These are phyloP conservation scores for Rhizopogon parksii DNA, from an alignment of 1,284 basidiomycete species.

Conservation along the genomic window DNA sequence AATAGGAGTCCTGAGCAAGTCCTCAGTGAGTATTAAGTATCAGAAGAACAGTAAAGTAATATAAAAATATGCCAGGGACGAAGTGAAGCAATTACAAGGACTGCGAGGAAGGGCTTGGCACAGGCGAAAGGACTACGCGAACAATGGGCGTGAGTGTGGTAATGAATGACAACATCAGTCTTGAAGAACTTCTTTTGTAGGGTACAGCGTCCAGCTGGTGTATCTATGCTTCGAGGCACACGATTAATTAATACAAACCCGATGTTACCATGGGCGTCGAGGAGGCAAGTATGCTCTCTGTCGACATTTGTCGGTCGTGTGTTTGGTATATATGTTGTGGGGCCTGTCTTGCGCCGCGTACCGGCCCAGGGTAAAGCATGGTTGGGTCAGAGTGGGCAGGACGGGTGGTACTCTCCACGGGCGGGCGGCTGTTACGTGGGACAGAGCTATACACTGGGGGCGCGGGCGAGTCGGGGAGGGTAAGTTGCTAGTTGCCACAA, in stretches of 20 bases:
- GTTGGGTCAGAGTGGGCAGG: background rate
- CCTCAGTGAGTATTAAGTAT: too few species aligned
- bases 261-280: conserved; percentile 22
- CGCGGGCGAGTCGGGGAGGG: conserved; percentile 4
- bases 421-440: conserved; percentile 2
- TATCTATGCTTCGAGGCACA: background rate
- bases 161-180: background rate
- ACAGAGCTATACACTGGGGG: conserved; percentile 20
- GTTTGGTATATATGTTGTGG: conserved; percentile 9
- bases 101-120: background rate
- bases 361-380: conserved; percentile 12
- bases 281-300: conserved; percentile 20
- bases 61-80: conserved; percentile 6
- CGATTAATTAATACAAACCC: conserved; percentile 14
- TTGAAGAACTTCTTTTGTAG: background rate
- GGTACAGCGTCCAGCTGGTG: background rate
- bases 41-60: background rate
- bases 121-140: background rate
- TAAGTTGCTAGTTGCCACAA: conserved; percentile 9
- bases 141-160: background rate
- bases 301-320: conserved; percentile 20
- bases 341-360: conserved; percentile 10
- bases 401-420: conserved; percentile 7
- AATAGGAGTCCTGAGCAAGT: background rate
- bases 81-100: background rate